Base-by-base conservation (phyloP, 768 basidiomycete genomes). In the Pleurotus citrinopileatus region DNA sequence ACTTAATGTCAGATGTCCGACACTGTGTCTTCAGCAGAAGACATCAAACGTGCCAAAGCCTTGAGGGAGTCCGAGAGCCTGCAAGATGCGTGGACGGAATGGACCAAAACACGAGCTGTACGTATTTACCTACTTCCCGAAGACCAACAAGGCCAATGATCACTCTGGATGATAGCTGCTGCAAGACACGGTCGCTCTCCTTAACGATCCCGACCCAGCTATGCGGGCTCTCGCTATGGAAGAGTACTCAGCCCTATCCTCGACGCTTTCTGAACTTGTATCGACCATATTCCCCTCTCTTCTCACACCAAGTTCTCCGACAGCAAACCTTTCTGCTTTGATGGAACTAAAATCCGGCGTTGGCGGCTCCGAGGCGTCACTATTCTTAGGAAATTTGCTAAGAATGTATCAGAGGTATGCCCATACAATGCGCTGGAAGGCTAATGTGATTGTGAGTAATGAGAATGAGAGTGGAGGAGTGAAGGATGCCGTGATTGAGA, bases 311-410 rank as follows among this genome's bases (percentile, higher is more conserved):
- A 72, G 83, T 0, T 90, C 90, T 0, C 59, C 77, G 2, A 92
- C 91, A 1, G 71, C 73, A 0, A 67, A 79, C 2, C 73, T 91
- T 13, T 87, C 89, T 8, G 92, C 91, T 2, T 75, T 98, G 46
- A 72, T 99, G 57, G 96, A 98, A 61, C 73, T 98, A 44, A 96
- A 96, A 62, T 83, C 94, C 0, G 96, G 94, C 13, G 92, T 94
- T 0, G 96, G 96, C 0, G 96, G 96, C 0, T 84, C 86, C 0
- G 96, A 99, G 67, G 80, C 94, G 1, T 81, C 84, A 17, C 74
- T 97, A 0, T 98, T 98, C 60, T 75, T 90, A 1, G 78, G 72
- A 0, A 88, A 95, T 48, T 65, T 98, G 25, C 62, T 91, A 38
- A 73, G 87, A 28, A 94, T 98, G 86, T 98, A 98, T 65, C 70